Evolutionary conservation across 2,329 filamentous ascomycete species (phyloP).

Genomic region (Trichoderma koningii): DNA sequence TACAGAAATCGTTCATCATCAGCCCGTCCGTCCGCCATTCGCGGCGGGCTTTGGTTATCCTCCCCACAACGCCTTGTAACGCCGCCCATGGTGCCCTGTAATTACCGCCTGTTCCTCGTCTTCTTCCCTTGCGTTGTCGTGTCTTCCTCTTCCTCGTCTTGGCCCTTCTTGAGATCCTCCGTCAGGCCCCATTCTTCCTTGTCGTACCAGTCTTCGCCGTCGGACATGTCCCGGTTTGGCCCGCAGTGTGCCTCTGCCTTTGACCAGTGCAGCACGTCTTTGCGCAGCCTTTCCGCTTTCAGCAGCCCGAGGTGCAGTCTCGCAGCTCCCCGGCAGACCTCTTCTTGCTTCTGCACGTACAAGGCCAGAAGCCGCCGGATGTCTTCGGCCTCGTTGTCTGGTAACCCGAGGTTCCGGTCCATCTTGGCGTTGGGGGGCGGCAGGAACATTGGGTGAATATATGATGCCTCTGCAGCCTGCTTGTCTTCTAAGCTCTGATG

Average conservation of each 20-base stretch:
- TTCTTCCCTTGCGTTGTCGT: conserved; percentile 60
- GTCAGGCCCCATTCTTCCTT: conserved; percentile 75
- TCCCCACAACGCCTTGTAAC: conserved; percentile 24
- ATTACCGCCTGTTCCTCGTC: conserved; percentile 56
- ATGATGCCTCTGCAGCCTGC: conserved; percentile 45
- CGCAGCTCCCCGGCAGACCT: conserved; percentile 71
- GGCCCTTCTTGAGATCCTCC: conserved; percentile 77
- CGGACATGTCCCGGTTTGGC: conserved; percentile 72
- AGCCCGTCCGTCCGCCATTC: conserved; percentile 21
- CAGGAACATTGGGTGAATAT: conserved; percentile 74
- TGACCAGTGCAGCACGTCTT: conserved; percentile 71
- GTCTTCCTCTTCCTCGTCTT: conserved; percentile 81
- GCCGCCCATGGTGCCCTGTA: conserved; percentile 20
- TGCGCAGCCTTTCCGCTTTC: conserved; percentile 70
- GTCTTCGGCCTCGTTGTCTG: conserved; percentile 74
- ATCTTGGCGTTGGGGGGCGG: conserved; percentile 63
- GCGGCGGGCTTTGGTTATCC: not conserved
- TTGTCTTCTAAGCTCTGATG: not conserved
- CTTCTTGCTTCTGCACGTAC: conserved; percentile 84
- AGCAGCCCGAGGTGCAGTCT: conserved; percentile 71
- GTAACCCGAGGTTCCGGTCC: conserved; percentile 72
- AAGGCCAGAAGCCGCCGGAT: conserved; percentile 71
- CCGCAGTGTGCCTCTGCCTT: conserved; percentile 76
- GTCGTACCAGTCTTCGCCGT: conserved; percentile 90
- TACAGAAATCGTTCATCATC: conserved; percentile 34